Base-by-base conservation (phyloP, 306 rosid species). In the barrel medic (Medicago truncatula) region DNA sequence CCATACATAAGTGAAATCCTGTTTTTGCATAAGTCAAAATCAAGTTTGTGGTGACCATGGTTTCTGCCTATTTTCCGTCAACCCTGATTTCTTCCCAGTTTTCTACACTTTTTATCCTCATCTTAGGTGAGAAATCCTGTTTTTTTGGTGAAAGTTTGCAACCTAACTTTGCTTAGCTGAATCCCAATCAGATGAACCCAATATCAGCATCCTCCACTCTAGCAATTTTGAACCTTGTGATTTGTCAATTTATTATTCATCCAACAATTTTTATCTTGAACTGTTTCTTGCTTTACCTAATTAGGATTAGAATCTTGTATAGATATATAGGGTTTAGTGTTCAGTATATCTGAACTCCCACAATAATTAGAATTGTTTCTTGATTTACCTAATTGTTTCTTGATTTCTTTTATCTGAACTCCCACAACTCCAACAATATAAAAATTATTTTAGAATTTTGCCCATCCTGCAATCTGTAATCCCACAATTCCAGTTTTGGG, bases 261-360 rank as follows among this genome's bases (percentile, higher is more conserved):
- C 57, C 18, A 2, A n/a, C 8, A 52, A 16, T 7, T 52, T 52
- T 52, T 52, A 52, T 16, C 58, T 16, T 16, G 58, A 52, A 52
- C 16, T 52, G 23, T 52, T 52, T 52, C 11, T 0, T 52, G 21
- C 16, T 16, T 52, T 52, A 1, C 58, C 11, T 52, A 16, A n/a
- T 52, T 52, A 52, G 58, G 58, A 16, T 16, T 16, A 14, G 18
- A 49, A 49, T 15, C 56, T 52, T n/a, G 10, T 16, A 52, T 52
- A 21, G 58, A 52, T 52, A 52, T 52, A 17, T n/a, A 52, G 58
- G 58, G 58, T 8, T 50, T 50, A n/a, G 57, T 50, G 57, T 52
- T 16, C 23, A n/a, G 8, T 28, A 23, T 23, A 23, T 23, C 28
- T 1, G 28, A 23, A 23, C 28, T 23, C 28, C 2, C 2, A 23